Evolutionary conservation across 2,329 filamentous ascomycete genomes (phyloP).

Genomic region (Didymella keratinophila): DNA sequence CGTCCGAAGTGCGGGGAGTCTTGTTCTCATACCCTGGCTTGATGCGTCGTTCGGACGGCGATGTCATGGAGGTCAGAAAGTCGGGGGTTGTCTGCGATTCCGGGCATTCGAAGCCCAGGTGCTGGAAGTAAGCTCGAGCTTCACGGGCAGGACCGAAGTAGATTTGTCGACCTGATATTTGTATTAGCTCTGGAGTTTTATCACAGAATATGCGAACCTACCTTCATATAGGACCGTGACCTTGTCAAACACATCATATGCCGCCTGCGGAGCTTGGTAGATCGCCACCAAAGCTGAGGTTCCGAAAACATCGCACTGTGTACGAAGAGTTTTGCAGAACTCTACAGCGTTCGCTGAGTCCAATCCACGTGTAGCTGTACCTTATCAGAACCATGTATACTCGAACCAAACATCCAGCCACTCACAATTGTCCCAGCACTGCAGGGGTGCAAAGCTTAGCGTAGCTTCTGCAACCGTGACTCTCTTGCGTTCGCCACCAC

Average conservation of each 20-base stretch:
- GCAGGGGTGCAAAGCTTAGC: background rate
- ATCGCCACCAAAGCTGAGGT: background rate
- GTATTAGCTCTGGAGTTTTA: background rate
- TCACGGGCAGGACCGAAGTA: background rate
- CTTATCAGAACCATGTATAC: background rate
- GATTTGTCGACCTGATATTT: background rate
- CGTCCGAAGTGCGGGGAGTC: background rate
- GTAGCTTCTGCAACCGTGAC: background rate
- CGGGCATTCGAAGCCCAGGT: slow-evolving; percentile 74
- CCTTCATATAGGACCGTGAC: background rate
- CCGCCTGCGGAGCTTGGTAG: background rate
- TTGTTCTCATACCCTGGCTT: background rate
- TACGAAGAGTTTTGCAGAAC: background rate
- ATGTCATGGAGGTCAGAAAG: slow-evolving; percentile 64
- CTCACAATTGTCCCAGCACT: background rate
- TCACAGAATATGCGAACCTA: background rate
- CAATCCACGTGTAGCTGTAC: background rate
- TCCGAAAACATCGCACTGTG: background rate
- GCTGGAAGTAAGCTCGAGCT: slow-evolving; percentile 66
- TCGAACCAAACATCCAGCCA: background rate
- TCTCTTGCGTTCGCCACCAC: background rate
- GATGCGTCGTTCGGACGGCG: slow-evolving; percentile 47
- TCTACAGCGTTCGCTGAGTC: background rate
- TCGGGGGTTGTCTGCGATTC: slow-evolving; percentile 69
- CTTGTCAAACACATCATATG: background rate